Conservation (phyloP, 2,329 filamentous ascomycete genomes). For the Triangularia verruculosa region DNA sequence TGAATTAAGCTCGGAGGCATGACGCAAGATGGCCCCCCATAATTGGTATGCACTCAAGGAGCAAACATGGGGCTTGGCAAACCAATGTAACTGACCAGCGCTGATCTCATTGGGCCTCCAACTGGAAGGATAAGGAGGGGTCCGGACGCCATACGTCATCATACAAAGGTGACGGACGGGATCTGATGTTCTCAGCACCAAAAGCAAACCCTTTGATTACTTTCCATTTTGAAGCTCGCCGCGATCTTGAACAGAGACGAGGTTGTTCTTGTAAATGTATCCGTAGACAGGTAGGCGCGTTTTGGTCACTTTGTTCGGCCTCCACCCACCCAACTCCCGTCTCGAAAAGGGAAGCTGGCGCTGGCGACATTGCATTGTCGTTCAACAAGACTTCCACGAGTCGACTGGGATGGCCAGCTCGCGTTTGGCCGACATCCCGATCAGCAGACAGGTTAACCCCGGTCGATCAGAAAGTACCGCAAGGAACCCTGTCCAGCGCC, state of each 20-base stretch:
- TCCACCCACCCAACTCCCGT: no score
- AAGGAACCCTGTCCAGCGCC: slow-evolving; percentile 4
- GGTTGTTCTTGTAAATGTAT: neutral
- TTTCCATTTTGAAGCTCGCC: neutral
- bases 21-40: neutral
- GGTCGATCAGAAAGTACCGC: slow-evolving; percentile 2
- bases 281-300: neutral
- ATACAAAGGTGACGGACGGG: neutral
- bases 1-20: neutral
- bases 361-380: no score
- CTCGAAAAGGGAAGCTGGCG: no score
- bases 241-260: neutral
- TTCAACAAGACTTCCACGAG: neutral
- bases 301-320: no score
- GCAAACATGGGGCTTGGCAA: neutral
- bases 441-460: slow-evolving; percentile 12
- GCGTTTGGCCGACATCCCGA: slow-evolving; percentile 11
- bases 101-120: neutral
- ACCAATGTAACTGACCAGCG: neutral
- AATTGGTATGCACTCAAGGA: no score
- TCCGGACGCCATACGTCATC: slow-evolving; percentile 8
- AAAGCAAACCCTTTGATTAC: neutral
- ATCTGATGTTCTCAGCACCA: neutral
- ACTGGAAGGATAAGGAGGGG: neutral
- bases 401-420: neutral